Evolutionary conservation across 176 grass and related monocot genomes (phyloP).

Genomic region (Oryza glumipatula): DNA sequence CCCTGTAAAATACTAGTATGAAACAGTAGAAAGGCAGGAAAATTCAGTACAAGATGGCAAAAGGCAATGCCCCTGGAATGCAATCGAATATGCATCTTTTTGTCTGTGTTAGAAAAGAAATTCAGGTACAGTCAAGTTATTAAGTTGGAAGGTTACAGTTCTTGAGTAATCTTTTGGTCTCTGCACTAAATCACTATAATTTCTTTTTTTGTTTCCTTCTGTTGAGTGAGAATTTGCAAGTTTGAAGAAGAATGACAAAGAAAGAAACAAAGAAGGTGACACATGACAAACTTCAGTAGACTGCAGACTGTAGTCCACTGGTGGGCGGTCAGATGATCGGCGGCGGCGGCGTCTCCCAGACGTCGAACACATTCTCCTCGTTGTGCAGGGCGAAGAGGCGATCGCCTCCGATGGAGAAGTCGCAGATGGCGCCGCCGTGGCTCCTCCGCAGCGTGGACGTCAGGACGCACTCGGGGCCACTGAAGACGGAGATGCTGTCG

Average conservation of each 20-base stretch:
- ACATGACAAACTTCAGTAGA: neutral
- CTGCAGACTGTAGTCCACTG: constrained; percentile 9
- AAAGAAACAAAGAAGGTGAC: neutral
- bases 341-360: constrained; percentile 89
- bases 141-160: constrained; percentile 16
- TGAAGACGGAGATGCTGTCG: constrained; percentile 95
- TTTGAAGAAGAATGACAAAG: neutral
- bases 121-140: neutral
- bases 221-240: neutral
- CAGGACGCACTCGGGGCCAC: constrained; percentile 79
- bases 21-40: neutral
- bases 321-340: constrained; percentile 70
- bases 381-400: constrained; percentile 88
- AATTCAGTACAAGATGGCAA: neutral
- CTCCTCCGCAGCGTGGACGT: constrained; percentile 84
- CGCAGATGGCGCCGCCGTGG: constrained; percentile 84
- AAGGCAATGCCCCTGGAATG: neutral
- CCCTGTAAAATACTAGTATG: neutral
- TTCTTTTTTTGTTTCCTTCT: constrained; percentile 7
- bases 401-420: constrained; percentile 95
- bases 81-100: neutral
- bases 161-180: neutral
- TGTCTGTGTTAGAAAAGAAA: neutral
- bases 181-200: neutral
- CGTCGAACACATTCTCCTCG: constrained; percentile 98